These are phyloP conservation scores for Macaranga tanarius DNA, from an alignment of 441 rosid genomes.

Conservation along the genomic window DNA sequence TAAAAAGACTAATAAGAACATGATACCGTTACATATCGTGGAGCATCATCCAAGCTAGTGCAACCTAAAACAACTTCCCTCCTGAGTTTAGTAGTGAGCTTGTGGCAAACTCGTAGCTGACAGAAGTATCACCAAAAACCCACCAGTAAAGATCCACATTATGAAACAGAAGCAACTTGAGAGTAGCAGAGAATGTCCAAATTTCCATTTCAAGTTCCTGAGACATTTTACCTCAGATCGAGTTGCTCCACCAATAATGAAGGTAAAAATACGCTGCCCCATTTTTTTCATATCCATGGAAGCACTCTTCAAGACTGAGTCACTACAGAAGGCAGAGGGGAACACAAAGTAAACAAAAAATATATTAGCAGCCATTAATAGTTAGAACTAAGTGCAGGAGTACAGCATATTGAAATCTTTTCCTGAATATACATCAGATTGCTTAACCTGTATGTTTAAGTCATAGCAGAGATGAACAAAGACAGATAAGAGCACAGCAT, in stretches of 20 bases:
- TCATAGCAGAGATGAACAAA: neutral
- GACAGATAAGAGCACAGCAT: neutral
- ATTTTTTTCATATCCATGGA: conserved; percentile 69
- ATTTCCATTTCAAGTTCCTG: neutral
- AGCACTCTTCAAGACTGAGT: conserved; percentile 61
- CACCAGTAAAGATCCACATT: conserved; percentile 1
- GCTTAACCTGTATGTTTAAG: neutral
- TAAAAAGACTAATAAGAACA: neutral
- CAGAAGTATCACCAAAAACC: conserved; percentile 7
- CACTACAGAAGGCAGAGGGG: conserved; percentile 42
- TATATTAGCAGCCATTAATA: neutral
- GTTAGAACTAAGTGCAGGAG: neutral
- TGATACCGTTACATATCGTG: conserved; percentile 70
- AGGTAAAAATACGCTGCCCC: conserved; percentile 88
- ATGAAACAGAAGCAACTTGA: neutral
- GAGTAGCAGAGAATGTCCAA: neutral
- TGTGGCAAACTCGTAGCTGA: conserved; percentile 92
- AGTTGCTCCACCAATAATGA: conserved; percentile 91
- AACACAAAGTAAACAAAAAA: neutral
- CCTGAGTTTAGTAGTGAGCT: conserved; percentile 73
- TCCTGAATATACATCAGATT: neutral
- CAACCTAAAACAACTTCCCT: conserved; percentile 92
- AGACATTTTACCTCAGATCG: conserved; percentile 79
- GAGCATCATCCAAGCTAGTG: conserved; percentile 88
- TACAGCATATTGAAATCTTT: neutral